These are phyloP conservation scores for Aethionema arabicum DNA, from an alignment of 345 rosid genomes.

Conservation along the genomic window DNA sequence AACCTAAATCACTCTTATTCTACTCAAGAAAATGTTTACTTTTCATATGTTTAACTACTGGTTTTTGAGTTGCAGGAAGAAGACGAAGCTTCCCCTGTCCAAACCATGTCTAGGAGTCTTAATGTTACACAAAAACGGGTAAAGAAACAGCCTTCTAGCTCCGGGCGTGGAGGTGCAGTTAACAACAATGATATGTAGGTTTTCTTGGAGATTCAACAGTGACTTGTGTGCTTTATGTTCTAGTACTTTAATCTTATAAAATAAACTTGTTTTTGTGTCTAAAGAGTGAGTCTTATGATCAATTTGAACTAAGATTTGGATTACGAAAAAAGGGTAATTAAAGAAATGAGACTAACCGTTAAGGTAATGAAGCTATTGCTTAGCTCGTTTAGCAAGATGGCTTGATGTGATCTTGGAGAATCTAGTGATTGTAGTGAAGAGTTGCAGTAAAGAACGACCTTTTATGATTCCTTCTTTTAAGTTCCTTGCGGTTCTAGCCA, in stretches of 20 bases:
- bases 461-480: conserved; percentile 64
- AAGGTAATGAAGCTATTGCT: conserved; percentile 30
- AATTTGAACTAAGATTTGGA: conserved; percentile 17
- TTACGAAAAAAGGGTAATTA: background rate
- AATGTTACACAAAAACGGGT: background rate
- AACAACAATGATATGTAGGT: conserved; percentile 28
- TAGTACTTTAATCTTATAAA: background rate
- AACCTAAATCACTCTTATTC: conserved; percentile 7
- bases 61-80: conserved; percentile 24
- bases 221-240: too few relatives aligned
- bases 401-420: conserved; percentile 48
- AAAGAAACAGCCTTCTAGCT: conserved; percentile 26
- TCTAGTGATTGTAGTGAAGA: conserved; percentile 45
- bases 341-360: background rate
- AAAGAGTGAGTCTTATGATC: conserved; percentile 14
- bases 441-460: conserved; percentile 59
- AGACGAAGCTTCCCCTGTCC: conserved; percentile 15
- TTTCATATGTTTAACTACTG: background rate
- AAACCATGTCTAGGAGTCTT: conserved; percentile 29
- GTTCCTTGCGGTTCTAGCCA: conserved; percentile 60
- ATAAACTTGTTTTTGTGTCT: conserved; percentile 16
- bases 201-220: too few relatives aligned
- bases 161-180: conserved; percentile 34
- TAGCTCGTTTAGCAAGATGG: conserved; percentile 47
- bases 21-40: background rate